These are phyloP conservation scores for Ogataea henricii DNA, from an alignment of 805 yeast genomes.

Conservation along the genomic window DNA sequence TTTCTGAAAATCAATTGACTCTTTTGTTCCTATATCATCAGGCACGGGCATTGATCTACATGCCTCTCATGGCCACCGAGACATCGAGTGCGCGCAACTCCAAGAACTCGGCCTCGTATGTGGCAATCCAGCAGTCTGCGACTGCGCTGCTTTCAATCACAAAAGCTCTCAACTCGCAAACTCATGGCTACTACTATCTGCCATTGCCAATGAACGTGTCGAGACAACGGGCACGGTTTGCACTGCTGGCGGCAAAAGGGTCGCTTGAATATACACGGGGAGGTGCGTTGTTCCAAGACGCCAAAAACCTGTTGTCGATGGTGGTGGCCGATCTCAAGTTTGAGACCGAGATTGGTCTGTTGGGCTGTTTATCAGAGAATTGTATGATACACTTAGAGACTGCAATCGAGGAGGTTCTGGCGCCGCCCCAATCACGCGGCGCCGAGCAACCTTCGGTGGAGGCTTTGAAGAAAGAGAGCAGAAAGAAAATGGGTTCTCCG, in stretches of 20 bases:
- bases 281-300: conserved; percentile 75
- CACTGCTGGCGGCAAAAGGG: conserved; percentile 70
- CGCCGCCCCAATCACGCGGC: conserved; percentile 43
- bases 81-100: conserved; percentile 31
- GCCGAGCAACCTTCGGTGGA: conserved; percentile 18
- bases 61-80: conserved; percentile 58
- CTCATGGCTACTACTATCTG: conserved; percentile 43
- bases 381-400: conserved; percentile 58
- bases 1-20: conserved; percentile 49
- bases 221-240: conserved; percentile 62
- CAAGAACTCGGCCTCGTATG: conserved; percentile 55
- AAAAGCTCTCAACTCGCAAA: conserved; percentile 41
- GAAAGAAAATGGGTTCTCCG: conserved; percentile 27
- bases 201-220: conserved; percentile 68
- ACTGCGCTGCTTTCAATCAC: conserved; percentile 58
- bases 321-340: conserved; percentile 51
- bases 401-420: conserved; percentile 61
- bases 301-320: conserved; percentile 55
- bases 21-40: conserved; percentile 61
- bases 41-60: conserved; percentile 62
- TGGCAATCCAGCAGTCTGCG: conserved; percentile 69
- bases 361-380: conserved; percentile 62
- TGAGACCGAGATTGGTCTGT: conserved; percentile 54
- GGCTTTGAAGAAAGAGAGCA: conserved; percentile 21
- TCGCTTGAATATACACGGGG: conserved; percentile 81